These are phyloP conservation scores for Forsythia suspensa DNA, from an alignment of 257 asterid genomes.

Conservation along the genomic window DNA sequence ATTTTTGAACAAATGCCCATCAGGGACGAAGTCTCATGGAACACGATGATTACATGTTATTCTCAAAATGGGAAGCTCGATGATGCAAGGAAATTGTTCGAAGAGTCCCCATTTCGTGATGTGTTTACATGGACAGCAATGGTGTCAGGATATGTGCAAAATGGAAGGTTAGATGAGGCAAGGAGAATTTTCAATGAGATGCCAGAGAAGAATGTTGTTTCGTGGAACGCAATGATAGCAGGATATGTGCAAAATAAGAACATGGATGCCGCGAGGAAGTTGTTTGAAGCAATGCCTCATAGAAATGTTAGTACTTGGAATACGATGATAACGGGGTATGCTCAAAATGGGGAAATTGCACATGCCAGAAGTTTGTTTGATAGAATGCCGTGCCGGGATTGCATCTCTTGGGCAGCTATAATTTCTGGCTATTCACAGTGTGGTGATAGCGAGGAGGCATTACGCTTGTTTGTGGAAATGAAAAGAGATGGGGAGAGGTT, in stretches of 20 bases:
- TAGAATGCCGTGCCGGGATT: conserved; percentile 74
- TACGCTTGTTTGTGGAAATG: conserved; percentile 60
- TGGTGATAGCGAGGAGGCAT: conserved; percentile 65
- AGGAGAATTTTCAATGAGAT: conserved; percentile 63
- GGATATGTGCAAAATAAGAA: conserved; percentile 78
- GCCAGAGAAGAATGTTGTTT: conserved; percentile 81
- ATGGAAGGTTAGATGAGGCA: conserved; percentile 73
- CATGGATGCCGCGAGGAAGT: conserved; percentile 69
- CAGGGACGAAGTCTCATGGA: conserved; percentile 83
- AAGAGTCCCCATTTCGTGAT: conserved; percentile 64
- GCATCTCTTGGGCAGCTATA: conserved; percentile 96
- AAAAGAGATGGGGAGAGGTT: conserved; percentile 63
- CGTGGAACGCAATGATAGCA: conserved; percentile 93
- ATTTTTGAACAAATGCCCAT: conserved; percentile 72
- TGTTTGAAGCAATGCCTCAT: conserved; percentile 80
- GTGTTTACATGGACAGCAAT: conserved; percentile 92
- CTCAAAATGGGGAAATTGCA: conserved; percentile 62
- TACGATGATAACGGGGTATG: conserved; percentile 86
- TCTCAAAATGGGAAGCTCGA: conserved; percentile 71
- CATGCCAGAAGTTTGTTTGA: conserved; percentile 67
- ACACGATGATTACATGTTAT: conserved; percentile 79
- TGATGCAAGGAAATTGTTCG: conserved; percentile 68
- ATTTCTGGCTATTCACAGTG: conserved; percentile 80
- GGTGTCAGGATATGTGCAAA: conserved; percentile 87
- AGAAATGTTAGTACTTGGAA: conserved; percentile 87